Base-by-base conservation (phyloP, 352 stramenopile species). In the Phytophthora europaea region DNA sequence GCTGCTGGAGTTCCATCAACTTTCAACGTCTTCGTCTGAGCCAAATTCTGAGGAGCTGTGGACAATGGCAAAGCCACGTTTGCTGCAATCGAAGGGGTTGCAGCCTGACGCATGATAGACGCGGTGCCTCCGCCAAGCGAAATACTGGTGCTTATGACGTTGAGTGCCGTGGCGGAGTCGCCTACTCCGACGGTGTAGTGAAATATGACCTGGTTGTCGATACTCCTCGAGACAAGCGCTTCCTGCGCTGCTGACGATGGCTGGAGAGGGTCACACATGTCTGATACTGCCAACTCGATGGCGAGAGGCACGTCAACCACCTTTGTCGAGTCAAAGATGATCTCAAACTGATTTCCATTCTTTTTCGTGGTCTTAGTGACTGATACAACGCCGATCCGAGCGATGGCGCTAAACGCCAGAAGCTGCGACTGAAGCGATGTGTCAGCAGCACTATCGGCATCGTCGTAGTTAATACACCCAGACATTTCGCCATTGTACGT, bases 341-440 rank as follows among this genome's bases (percentile, higher is more conserved):
- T 65, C 26, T 81, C 76, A 12, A 93, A 91, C 0, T 85, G 79
- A 31, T 83, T 68, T 0, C 88, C 86, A 61, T 91, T 93, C 63
- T 91, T 90, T 64, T 81, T 79, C 2, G 53, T 34, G 0, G 55
- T 74, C 36, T 67, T 48, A 0, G 73, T 82, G 48, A 95, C 78
- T 0, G 88, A 92, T 1, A 81, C 31, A 22, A 95, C 52, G 0
- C 88, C 88, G 23, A 95, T 91, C 0, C 67, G 61, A 18, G 57
- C 62, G 36, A 95, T 54, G 0, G 73, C 74, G 13, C 75, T 52
- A 48, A 88, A 79, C 47, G 69, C 66, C 0, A 95, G 73, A 26
- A 95, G 58, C 36, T 74, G 80, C 0, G 78, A 84, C 33, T 80
- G 71, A 6, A 94, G 72, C 4, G 87, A 92, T 4, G 75, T 86